Evolutionary conservation across 306 rosid species (phyloP), one percentile per base, ranked within the genome.

Genomic region (Corylus avellana): DNA sequence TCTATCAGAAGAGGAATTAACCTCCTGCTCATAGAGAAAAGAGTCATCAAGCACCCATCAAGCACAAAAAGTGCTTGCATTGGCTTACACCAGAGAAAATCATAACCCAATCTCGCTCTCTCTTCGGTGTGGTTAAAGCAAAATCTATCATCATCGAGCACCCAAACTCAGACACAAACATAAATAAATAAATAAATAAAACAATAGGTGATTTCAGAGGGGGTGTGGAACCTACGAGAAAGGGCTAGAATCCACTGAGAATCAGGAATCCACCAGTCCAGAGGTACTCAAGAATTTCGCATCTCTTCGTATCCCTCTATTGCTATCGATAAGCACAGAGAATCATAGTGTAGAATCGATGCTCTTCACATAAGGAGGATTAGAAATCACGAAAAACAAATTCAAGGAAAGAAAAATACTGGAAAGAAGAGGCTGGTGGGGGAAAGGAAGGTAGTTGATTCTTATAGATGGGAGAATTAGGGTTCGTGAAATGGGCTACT

Each of bases 121-220:
- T 29, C 1, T 85, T 86, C 91, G 20, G 93, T 89, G 92, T 91
- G 96, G 96, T 91, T 91, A 86, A 91, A 89, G 96, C 93, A 86
- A 78, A 70, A 80, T 5, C 39, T 89, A 91, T 86, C 93, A 91
- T 91, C 97, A 91, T 85, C 49, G 89, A 91, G 93, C 93, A 77
- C 22, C 50, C 27, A 63, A 27, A 12, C 11, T 4, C 63, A 39
- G 12, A 62, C 4, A 32, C 7, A 48, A 3, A 18, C 0, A 73
- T 0, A 66, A 3, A 12, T 1, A 59, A 0, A 39, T 58, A 39
- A 35, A 35, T 58, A 8, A 13, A 1, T 16, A 9, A 54, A 73
- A 16, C 20, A 44, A 42, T 46, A 16, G 11, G 77, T 1, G 39
- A 76, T 39, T 20, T 20, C 16, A 61, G 56, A 63, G 7, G 79